Conservation (phyloP, 768 basidiomycete species). For the Tephrocybe sp. region DNA sequence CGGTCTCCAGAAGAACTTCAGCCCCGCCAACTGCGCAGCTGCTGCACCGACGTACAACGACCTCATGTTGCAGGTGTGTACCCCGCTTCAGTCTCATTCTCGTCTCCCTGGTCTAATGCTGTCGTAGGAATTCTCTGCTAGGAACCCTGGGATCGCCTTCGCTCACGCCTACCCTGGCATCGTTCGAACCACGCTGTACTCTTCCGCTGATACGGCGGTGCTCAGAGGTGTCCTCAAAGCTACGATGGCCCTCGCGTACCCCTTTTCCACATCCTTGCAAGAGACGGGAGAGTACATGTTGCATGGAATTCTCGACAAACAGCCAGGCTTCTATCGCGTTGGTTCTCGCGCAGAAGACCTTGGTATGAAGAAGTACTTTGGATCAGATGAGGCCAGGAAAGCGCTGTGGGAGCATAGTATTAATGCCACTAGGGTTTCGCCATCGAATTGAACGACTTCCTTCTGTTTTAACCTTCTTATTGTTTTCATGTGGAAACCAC, state of each 20-base stretch:
- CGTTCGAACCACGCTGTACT: constrained; percentile 31
- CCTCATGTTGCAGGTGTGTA: constrained; percentile 36
- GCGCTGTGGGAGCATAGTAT: constrained; percentile 35
- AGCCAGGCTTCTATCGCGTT: constrained; percentile 27
- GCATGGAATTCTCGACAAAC: constrained; percentile 25
- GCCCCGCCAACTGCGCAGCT: constrained; percentile 24
- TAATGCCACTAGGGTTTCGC: constrained; percentile 15
- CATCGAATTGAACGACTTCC: too few species aligned
- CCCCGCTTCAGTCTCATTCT: not conserved
- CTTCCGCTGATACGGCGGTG: constrained; percentile 23
- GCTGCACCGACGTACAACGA: constrained; percentile 38
- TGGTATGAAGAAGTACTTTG: constrained; percentile 29
- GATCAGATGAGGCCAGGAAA: constrained; percentile 32
- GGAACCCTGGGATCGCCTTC: constrained; percentile 34
- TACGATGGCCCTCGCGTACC: constrained; percentile 16
- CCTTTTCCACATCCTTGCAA: constrained; percentile 9
- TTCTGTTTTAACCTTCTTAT: too few species aligned
- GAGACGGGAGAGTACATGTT: constrained; percentile 30
- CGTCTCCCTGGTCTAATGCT: not conserved
- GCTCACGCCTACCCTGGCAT: constrained; percentile 36
- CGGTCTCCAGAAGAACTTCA: constrained; percentile 39
- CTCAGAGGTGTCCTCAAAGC: constrained; percentile 19
- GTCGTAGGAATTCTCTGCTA: constrained; percentile 30
- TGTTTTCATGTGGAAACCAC: too few species aligned
- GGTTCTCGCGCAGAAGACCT: constrained; percentile 30